These are phyloP conservation scores for Ailanthus altissimus DNA, from an alignment of 345 rosid genomes.

Conservation along the genomic window DNA sequence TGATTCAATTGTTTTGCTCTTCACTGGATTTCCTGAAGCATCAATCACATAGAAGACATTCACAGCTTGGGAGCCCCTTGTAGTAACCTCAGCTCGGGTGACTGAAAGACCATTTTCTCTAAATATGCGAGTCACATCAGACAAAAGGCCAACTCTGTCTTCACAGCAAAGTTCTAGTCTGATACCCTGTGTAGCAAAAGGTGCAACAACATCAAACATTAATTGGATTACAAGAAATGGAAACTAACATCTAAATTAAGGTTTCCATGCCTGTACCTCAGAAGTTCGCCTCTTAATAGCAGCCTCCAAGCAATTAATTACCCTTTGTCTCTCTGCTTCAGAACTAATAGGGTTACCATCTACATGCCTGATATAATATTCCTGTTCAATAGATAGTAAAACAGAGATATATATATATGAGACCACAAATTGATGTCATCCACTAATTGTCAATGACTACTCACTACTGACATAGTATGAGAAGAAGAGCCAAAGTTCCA, in stretches of 20 bases:
- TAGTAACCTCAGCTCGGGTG: constrained; percentile 86
- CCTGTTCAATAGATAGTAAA: constrained; percentile 42
- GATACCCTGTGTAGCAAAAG: constrained; percentile 58
- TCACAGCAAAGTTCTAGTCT: constrained; percentile 76
- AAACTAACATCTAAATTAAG: constrained; percentile 15
- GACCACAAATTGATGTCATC: neutral
- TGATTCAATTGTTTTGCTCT: constrained; percentile 70
- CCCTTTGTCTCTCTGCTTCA: constrained; percentile 90
- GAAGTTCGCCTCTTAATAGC: constrained; percentile 81
- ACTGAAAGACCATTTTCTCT: constrained; percentile 88
- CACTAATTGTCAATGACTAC: neutral
- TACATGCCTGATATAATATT: constrained; percentile 82
- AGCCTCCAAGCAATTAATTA: constrained; percentile 91
- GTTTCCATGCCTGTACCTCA: constrained; percentile 40
- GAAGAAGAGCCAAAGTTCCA: neutral
- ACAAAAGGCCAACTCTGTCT: constrained; percentile 81
- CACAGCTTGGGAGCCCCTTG: constrained; percentile 74
- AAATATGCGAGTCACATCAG: constrained; percentile 92
- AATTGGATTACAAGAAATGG: neutral
- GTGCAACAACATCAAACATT: constrained; percentile 1
- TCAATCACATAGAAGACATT: constrained; percentile 81
- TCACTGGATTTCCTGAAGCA: constrained; percentile 71
- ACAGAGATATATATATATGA: neutral
- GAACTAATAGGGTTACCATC: constrained; percentile 93
- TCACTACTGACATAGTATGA: neutral